Percentiles rank a stretch among this genome's conserved stretches.
Conservation (phyloP, 495 filamentous ascomycete genomes). For the Tuber umbilicatum region DNA sequence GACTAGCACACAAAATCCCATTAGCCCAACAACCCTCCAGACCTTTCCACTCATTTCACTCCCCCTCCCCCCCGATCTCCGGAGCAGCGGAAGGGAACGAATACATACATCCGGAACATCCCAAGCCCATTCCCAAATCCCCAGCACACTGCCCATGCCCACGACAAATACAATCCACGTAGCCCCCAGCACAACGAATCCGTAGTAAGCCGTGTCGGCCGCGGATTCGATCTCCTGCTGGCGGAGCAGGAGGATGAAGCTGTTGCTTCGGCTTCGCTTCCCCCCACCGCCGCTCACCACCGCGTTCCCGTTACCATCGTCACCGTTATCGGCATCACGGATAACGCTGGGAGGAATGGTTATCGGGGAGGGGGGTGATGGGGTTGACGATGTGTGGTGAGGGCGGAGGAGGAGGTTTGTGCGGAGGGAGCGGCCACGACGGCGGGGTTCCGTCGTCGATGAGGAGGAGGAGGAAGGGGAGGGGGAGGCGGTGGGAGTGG, state of each 20-base stretch:
- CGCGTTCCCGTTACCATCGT: neutral
- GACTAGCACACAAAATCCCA: slow-evolving; percentile 4
- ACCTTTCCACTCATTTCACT: neutral
- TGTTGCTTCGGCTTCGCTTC: neutral
- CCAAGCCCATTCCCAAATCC: slow-evolving; percentile 99
- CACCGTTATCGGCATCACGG: neutral
- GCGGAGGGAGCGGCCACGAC: neutral
- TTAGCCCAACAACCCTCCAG: slow-evolving; percentile 9
- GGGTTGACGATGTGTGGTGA: neutral
- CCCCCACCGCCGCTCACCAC: neutral
- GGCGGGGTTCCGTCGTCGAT: neutral
- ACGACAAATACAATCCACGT: slow-evolving; percentile 95
- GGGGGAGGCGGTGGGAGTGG: neutral
- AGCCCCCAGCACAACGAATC: slow-evolving; percentile 78
- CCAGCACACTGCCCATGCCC: slow-evolving; percentile 90
- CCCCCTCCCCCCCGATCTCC: neutral
- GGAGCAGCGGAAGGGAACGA: neutral
- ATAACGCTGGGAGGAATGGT: neutral
- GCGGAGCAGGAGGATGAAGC: slow-evolving; percentile 4
- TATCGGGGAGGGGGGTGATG: neutral
- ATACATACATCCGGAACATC: slow-evolving; percentile 55
- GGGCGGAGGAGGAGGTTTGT: neutral
- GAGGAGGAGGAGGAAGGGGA: neutral
- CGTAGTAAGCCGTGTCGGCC: slow-evolving; percentile 86
- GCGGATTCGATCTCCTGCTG: slow-evolving; percentile 41